Conservation (phyloP, 345 rosid genomes). For the Dovyalis caffra region DNA sequence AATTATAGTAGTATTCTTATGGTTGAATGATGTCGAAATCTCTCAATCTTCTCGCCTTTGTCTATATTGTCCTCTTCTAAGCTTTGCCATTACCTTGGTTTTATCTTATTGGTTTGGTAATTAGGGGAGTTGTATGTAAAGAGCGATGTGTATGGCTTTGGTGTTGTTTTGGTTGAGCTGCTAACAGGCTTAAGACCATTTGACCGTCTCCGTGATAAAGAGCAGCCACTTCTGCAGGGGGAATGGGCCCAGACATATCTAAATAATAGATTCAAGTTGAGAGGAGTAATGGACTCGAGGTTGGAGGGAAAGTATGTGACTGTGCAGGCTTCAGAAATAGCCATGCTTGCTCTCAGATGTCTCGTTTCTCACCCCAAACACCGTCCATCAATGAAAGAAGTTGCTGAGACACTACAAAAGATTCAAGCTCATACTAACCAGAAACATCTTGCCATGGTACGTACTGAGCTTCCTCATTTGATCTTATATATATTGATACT, state of each 20-base stretch:
- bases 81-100: neutral
- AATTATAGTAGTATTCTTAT: too few species aligned
- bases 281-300: constrained; percentile 4
- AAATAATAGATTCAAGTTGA: neutral
- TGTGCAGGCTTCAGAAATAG: constrained; percentile 4
- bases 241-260: neutral
- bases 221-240: too few species aligned
- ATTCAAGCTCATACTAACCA: neutral
- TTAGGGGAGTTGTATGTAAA: constrained; percentile 11
- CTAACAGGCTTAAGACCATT: constrained; percentile 3
- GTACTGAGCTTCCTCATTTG: too few species aligned
- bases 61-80: too few species aligned
- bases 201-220: too few species aligned
- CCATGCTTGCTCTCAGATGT: constrained; percentile 7
- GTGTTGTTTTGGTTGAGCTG: constrained; percentile 19
- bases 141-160: constrained; percentile 16
- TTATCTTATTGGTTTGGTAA: neutral
- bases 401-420: constrained; percentile 6
- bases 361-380: neutral
- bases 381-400: constrained; percentile 21
- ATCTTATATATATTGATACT: too few species aligned
- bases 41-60: too few species aligned
- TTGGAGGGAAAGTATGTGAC: constrained; percentile 8
- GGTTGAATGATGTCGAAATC: too few species aligned
- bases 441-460: too few species aligned